phyloP scores from a whole-genome alignment of 345 rosid species.

The Alliaria petiolata region DNA sequence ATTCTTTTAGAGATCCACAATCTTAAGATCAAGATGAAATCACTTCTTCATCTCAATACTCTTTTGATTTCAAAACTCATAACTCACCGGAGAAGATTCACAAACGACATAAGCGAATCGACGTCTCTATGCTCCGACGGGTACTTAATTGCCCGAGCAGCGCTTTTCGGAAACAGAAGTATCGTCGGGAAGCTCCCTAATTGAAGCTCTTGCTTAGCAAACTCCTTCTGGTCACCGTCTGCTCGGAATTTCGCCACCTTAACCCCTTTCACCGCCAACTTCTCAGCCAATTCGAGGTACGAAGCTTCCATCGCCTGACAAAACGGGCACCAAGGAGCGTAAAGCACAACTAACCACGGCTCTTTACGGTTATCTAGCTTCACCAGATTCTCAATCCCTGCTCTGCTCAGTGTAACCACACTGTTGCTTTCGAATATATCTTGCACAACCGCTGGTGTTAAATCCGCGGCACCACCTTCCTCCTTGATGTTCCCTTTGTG shows the following conservation, averaged over 20 bases:
- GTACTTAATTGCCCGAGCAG: slow-evolving; percentile 71
- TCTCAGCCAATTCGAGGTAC: slow-evolving; percentile 67
- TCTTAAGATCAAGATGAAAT: slow-evolving; percentile 25
- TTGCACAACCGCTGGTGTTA: slow-evolving; percentile 32
- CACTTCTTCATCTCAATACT: slow-evolving; percentile 25
- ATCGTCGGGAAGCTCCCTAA: slow-evolving; percentile 86
- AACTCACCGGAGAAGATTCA: slow-evolving; percentile 68
- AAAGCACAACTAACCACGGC: slow-evolving; percentile 84
- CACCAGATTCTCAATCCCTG: slow-evolving; percentile 76
- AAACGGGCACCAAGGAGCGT: slow-evolving; percentile 97
- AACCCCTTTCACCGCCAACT: slow-evolving; percentile 67
- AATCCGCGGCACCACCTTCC: slow-evolving; percentile 35
- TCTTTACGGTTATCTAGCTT: slow-evolving; percentile 65
- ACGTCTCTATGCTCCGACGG: slow-evolving; percentile 88
- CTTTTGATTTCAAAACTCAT: not conserved
- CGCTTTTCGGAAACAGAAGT: slow-evolving; percentile 73
- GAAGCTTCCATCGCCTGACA: slow-evolving; percentile 94
- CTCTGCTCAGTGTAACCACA: slow-evolving; percentile 60
- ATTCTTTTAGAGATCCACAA: slow-evolving; percentile 6
- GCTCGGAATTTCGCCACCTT: slow-evolving; percentile 89
- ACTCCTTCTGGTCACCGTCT: slow-evolving; percentile 85
- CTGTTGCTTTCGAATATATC: slow-evolving; percentile 64
- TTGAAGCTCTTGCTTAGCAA: slow-evolving; percentile 66
- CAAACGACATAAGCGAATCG: slow-evolving; percentile 77
- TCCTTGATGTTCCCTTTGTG: slow-evolving; percentile 82